Conservation (phyloP, 2,329 filamentous ascomycete genomes). For the Diaporthe eres region DNA sequence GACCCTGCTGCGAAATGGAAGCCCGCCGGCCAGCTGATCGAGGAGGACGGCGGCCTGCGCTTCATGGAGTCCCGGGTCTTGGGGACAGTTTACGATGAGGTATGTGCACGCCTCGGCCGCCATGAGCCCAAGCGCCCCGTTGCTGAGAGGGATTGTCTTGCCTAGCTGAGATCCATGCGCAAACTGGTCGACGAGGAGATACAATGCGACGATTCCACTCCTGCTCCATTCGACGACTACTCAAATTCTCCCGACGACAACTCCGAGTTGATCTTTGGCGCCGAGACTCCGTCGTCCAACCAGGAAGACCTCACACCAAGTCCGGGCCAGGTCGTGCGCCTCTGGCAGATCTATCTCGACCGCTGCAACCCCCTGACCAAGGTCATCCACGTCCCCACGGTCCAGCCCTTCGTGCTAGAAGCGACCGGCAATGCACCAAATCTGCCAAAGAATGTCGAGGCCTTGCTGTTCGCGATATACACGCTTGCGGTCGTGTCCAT, state of each 20-base stretch:
- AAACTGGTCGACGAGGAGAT: slow-evolving; percentile 70
- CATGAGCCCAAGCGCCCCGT: slow-evolving; percentile 15
- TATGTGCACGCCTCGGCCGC: slow-evolving; percentile 46
- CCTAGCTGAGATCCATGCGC: slow-evolving; percentile 70
- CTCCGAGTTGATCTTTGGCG: slow-evolving; percentile 63
- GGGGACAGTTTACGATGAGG: slow-evolving; percentile 69
- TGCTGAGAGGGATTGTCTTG: slow-evolving; percentile 33
- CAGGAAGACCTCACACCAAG: slow-evolving; percentile 72
- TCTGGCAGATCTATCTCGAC: slow-evolving; percentile 83
- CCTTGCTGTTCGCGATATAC: slow-evolving; percentile 77
- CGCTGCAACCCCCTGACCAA: slow-evolving; percentile 83
- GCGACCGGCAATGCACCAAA: slow-evolving; percentile 69
- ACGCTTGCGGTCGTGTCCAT: slow-evolving; percentile 71
- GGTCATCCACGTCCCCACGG: slow-evolving; percentile 77
- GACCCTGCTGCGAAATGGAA: slow-evolving; percentile 57
- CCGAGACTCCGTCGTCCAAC: slow-evolving; percentile 52
- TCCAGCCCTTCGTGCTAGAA: slow-evolving; percentile 76
- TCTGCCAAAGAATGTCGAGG: slow-evolving; percentile 71
- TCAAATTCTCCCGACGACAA: slow-evolving; percentile 63
- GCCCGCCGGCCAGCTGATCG: slow-evolving; percentile 66
- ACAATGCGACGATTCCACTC: slow-evolving; percentile 38
- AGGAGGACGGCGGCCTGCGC: slow-evolving; percentile 67
- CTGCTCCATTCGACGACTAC: slow-evolving; percentile 33
- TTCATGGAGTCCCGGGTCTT: slow-evolving; percentile 72
- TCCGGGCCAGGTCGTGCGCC: slow-evolving; percentile 74